These are phyloP conservation scores for Podaxis sp. DNA, from an alignment of 768 basidiomycete genomes.

Conservation along the genomic window DNA sequence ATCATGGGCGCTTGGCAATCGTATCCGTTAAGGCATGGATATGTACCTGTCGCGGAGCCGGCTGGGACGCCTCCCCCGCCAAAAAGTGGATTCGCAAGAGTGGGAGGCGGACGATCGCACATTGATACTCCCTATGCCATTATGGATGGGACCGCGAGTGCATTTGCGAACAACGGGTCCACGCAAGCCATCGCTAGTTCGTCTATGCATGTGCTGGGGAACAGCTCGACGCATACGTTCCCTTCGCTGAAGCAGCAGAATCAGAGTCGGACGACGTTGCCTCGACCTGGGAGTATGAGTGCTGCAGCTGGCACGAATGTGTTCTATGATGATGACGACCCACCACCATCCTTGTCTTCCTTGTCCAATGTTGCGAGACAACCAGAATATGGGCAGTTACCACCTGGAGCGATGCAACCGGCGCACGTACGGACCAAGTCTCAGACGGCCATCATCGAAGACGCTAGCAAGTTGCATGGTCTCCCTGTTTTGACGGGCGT, in stretches of 20 bases:
- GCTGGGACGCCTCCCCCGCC: conserved; percentile 25
- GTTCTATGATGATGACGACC: conserved; percentile 32
- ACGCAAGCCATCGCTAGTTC: conserved; percentile 6
- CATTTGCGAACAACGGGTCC: conserved; percentile 13
- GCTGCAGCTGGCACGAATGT: neutral
- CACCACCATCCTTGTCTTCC: conserved; percentile 40
- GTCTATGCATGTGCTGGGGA: conserved; percentile 7
- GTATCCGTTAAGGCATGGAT: conserved; percentile 41
- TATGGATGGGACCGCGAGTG: conserved; percentile 20
- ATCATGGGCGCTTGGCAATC: conserved; percentile 97
- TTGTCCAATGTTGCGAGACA: conserved; percentile 40
- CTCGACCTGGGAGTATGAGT: conserved; percentile 4
- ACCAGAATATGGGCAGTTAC: conserved; percentile 30
- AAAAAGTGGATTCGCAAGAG: conserved; percentile 66
- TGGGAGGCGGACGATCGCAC: conserved; percentile 85
- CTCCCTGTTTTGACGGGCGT: conserved; percentile 7
- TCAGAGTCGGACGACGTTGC: conserved; percentile 14
- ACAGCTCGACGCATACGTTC: conserved; percentile 60
- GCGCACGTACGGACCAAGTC: conserved; percentile 71
- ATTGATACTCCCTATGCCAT: conserved; percentile 85
- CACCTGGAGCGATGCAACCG: conserved; percentile 64
- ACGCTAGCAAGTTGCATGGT: conserved; percentile 32
- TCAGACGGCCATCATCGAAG: conserved; percentile 82
- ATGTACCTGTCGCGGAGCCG: conserved; percentile 33
- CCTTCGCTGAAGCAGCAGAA: conserved; percentile 54